These are phyloP conservation scores for Dendryphion nanum DNA, from an alignment of 2,329 filamentous ascomycete species.

Conservation along the genomic window DNA sequence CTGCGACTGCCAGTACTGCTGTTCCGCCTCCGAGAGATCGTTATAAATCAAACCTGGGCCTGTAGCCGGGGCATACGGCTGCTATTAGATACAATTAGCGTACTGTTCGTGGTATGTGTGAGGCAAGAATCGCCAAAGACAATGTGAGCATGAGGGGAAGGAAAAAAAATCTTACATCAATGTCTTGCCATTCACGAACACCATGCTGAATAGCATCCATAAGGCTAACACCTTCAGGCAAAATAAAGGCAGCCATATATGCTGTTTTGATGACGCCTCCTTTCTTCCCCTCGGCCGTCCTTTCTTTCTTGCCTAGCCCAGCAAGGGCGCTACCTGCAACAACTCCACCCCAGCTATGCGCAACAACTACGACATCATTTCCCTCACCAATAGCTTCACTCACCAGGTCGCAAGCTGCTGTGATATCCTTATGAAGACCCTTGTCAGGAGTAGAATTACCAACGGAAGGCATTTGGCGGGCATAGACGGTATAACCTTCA, in stretches of 20 bases:
- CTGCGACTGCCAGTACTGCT: constrained; percentile 13
- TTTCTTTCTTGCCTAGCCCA: constrained; percentile 34
- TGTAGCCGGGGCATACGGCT: constrained; percentile 4
- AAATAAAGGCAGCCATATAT: constrained; percentile 39
- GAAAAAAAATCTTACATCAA: too few species aligned
- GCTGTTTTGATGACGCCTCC: constrained; percentile 39
- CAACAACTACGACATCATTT: constrained; percentile 43
- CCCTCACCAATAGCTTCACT: constrained; percentile 37
- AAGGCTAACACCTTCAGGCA: constrained; percentile 34
- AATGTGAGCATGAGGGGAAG: too few species aligned
- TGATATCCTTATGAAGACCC: constrained; percentile 35
- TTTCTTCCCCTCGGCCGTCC: constrained; percentile 34
- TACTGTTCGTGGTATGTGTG: too few species aligned
- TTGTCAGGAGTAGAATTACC: constrained; percentile 22
- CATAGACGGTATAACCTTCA: constrained; percentile 28
- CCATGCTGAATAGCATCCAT: constrained; percentile 25
- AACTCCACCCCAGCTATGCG: constrained; percentile 48
- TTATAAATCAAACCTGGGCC: constrained; percentile 19
- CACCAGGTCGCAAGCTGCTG: constrained; percentile 30
- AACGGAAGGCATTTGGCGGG: constrained; percentile 27
- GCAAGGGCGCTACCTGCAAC: constrained; percentile 37
- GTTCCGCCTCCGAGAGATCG: constrained; percentile 19
- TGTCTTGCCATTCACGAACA: too few species aligned
- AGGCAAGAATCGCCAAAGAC: too few species aligned
- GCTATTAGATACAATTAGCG: too few species aligned